Evolutionary conservation across 208 protist species (phyloP).

Genomic region (Novymonas esmeraldas): DNA sequence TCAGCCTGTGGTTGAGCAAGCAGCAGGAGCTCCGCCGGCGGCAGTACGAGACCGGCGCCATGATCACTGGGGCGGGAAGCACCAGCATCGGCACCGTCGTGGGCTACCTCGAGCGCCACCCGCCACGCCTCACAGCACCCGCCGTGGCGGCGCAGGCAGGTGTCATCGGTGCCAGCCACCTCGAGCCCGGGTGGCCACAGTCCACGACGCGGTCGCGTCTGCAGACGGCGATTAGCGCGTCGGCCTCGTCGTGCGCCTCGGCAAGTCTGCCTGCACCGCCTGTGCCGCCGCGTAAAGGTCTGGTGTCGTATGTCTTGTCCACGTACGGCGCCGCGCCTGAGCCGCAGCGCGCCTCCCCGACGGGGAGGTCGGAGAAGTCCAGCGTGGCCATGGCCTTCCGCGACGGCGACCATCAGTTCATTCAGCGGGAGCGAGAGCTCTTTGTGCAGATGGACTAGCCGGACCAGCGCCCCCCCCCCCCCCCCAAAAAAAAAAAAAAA

Average conservation of each 20-base stretch:
- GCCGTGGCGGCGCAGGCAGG: not conserved
- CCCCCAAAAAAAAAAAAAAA: too few relatives aligned
- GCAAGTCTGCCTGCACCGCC: constrained; percentile 12
- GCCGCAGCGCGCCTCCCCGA: not conserved
- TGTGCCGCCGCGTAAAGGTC: constrained; percentile 28
- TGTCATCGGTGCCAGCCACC: not conserved
- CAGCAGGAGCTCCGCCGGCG: constrained; percentile 5
- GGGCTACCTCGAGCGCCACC: constrained; percentile 15
- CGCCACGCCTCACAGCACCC: not conserved
- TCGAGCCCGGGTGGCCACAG: not conserved
- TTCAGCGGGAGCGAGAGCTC: constrained; percentile 28
- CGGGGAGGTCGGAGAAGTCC: not conserved
- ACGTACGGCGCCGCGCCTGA: constrained; percentile 3
- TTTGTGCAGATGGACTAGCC: constrained; percentile 16
- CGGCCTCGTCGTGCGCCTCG: constrained; percentile 2
- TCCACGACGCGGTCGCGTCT: not conserved
- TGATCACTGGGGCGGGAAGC: not conserved
- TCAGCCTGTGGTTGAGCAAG: constrained; percentile 19
- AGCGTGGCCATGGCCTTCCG: constrained; percentile 16
- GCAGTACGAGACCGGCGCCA: not conserved
- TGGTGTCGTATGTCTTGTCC: constrained; percentile 27
- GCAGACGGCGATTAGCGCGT: constrained; percentile 17
- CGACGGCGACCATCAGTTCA: constrained; percentile 31
- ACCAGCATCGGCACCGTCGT: constrained; percentile 5
- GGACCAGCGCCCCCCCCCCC: not conserved